Evolutionary conservation across 306 rosid genomes (phyloP).

Genomic region (Pyrus bretschneideri): DNA sequence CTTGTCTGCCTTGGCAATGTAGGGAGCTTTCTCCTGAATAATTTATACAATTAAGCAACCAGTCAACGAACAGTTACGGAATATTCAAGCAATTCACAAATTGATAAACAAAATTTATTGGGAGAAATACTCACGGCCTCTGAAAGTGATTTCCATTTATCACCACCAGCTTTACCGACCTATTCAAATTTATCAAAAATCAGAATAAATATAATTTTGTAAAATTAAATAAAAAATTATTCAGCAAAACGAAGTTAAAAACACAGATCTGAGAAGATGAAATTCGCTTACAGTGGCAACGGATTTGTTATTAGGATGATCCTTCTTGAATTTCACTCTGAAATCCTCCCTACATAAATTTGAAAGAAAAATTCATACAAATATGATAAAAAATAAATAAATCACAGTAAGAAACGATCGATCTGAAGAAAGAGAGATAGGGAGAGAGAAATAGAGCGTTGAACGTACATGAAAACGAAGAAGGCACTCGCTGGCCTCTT

Average conservation of each 20-base stretch:
- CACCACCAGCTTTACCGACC: slow-evolving; percentile 95
- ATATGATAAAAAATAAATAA: neutral
- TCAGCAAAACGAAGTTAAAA: neutral
- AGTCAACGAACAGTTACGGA: neutral
- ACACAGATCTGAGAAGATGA: neutral
- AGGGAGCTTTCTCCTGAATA: slow-evolving; percentile 75
- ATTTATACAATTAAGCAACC: neutral
- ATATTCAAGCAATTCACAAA: neutral
- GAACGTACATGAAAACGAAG: slow-evolving; percentile 76
- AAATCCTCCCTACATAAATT: slow-evolving; percentile 57
- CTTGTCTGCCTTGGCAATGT: slow-evolving; percentile 58
- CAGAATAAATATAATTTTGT: too few species aligned
- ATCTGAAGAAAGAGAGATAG: neutral
- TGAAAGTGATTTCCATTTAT: slow-evolving; percentile 65
- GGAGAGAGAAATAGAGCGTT: neutral
- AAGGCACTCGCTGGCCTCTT: slow-evolving; percentile 95
- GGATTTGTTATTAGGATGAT: slow-evolving; percentile 70
- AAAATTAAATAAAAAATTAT: neutral
- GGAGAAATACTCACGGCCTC: slow-evolving; percentile 55
- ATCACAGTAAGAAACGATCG: neutral
- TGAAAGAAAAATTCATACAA: neutral
- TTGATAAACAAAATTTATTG: neutral
- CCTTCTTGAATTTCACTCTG: slow-evolving; percentile 63
- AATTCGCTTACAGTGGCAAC: slow-evolving; percentile 55
- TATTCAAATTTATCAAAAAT: neutral